These are phyloP conservation scores for Xenoacremonium recifei DNA, from an alignment of 2,329 filamentous ascomycete species.

Conservation along the genomic window DNA sequence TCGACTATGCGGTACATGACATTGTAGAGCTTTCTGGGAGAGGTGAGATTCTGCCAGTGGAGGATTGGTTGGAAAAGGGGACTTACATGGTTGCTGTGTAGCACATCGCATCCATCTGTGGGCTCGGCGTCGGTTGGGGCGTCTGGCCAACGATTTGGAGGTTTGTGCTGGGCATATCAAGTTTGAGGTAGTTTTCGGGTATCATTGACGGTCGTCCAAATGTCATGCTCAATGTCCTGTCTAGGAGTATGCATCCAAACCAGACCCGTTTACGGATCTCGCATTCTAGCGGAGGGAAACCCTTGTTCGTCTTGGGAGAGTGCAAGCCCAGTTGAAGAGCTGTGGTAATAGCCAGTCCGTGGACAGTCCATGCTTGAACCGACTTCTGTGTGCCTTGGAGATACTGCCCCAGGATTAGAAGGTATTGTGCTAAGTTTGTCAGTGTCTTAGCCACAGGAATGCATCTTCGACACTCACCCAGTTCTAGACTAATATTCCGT, in stretches of 20 bases:
- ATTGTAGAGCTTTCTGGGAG: background rate
- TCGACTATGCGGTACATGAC: background rate
- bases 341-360: conserved; percentile 50
- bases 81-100: background rate
- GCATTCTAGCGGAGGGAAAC: conserved; percentile 38
- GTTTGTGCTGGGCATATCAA: background rate
- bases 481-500: conserved; percentile 43
- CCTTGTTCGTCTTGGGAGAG: conserved; percentile 34
- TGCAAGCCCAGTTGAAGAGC: conserved; percentile 53
- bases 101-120: background rate
- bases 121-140: background rate
- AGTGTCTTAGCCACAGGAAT: too few relatives aligned
- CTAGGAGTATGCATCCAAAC: conserved; percentile 25
- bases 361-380: conserved; percentile 51
- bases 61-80: too few relatives aligned
- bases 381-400: conserved; percentile 54
- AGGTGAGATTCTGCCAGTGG: background rate
- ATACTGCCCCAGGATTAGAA: conserved; percentile 50
- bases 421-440: conserved; percentile 39
- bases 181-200: background rate
- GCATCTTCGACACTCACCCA: conserved; percentile 21
- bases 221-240: conserved; percentile 2
- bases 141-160: background rate
- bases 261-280: conserved; percentile 49
- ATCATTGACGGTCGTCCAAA: background rate